These are phyloP conservation scores for Termitomyces sp. DNA, from an alignment of 768 basidiomycete species.

Conservation along the genomic window DNA sequence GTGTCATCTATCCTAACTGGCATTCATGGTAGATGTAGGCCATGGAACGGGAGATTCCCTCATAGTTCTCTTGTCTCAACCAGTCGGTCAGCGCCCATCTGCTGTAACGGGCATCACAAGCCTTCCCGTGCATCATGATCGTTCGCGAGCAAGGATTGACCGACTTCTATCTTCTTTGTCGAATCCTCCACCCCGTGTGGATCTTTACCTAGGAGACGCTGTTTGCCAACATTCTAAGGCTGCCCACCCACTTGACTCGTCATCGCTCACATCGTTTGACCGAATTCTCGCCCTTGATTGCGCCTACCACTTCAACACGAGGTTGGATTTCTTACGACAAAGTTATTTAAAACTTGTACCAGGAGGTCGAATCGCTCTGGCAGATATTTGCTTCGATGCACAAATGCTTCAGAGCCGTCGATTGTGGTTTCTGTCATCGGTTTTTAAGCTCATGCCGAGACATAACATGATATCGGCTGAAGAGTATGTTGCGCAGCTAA, in stretches of 20 bases:
- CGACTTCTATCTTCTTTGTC: conserved; percentile 20
- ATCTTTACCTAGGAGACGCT: conserved; percentile 49
- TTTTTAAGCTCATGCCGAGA: conserved; percentile 43
- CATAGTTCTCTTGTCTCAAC: conserved; percentile 47
- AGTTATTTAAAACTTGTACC: conserved; percentile 40
- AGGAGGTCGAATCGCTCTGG: conserved; percentile 54
- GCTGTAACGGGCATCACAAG: conserved; percentile 57
- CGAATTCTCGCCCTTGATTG: conserved; percentile 63
- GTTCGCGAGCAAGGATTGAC: conserved; percentile 40
- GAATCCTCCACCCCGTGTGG: conserved; percentile 27
- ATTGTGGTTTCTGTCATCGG: conserved; percentile 25
- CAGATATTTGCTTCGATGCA: conserved; percentile 55
- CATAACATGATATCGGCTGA: conserved; percentile 46
- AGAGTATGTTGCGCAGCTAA: conserved; percentile 43
- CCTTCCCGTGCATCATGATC: conserved; percentile 43
- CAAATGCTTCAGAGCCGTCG: conserved; percentile 20
- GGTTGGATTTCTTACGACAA: conserved; percentile 50
- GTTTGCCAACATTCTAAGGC: conserved; percentile 30
- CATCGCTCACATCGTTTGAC: conserved; percentile 33
- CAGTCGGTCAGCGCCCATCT: conserved; percentile 42
- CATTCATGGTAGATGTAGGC: conserved; percentile 50
- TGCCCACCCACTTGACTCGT: conserved; percentile 44
- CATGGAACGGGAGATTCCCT: conserved; percentile 69
- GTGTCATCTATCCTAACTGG: not conserved
- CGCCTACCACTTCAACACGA: conserved; percentile 63